Percentiles rank a stretch among this genome's conserved stretches.
Conservation (phyloP, 2,329 filamentous ascomycete genomes). For the Acarospora socialis region DNA sequence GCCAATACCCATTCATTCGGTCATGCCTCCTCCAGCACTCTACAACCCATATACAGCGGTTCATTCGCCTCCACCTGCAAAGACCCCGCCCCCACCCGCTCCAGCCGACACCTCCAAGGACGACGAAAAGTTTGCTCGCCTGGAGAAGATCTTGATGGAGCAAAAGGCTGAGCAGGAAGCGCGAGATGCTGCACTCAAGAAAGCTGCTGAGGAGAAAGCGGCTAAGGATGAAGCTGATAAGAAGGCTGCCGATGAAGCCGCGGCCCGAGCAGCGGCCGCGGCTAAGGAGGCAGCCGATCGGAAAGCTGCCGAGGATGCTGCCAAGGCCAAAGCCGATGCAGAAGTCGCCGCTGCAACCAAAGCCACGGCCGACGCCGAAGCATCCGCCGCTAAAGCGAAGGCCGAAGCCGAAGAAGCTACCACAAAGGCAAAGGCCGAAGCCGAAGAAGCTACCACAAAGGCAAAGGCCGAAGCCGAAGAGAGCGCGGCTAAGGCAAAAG, state of each 20-base stretch:
- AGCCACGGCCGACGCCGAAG: conserved; percentile 25
- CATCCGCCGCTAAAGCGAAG: conserved; percentile 23
- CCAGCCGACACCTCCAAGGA: conserved; percentile 37
- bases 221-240: conserved; percentile 29
- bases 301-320: conserved; percentile 32
- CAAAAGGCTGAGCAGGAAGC: conserved; percentile 28
- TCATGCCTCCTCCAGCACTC: conserved; percentile 6
- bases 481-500: conserved; percentile 21
- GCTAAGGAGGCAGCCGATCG: conserved; percentile 35
- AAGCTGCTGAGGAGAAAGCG: conserved; percentile 39
- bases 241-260: conserved; percentile 28
- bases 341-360: conserved; percentile 19
- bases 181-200: conserved; percentile 19
- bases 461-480: conserved; percentile 19
- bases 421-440: conserved; percentile 24
- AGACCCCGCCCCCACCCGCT: conserved; percentile 30
- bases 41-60: conserved; percentile 7
- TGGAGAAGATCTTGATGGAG: conserved; percentile 42
- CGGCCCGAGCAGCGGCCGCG: conserved; percentile 22
- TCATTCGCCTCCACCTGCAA: conserved; percentile 16
- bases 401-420: conserved; percentile 26
- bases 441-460: conserved; percentile 22
- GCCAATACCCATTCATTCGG: conserved; percentile 7
- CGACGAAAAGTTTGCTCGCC: conserved; percentile 45
- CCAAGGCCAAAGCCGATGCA: conserved; percentile 32